A percentile compares a stretch with the other conserved stretches of the same genome.
Evolutionary conservation across 2,329 filamentous ascomycete genomes (phyloP).

Genomic region (Cladophialophora exuberans): DNA sequence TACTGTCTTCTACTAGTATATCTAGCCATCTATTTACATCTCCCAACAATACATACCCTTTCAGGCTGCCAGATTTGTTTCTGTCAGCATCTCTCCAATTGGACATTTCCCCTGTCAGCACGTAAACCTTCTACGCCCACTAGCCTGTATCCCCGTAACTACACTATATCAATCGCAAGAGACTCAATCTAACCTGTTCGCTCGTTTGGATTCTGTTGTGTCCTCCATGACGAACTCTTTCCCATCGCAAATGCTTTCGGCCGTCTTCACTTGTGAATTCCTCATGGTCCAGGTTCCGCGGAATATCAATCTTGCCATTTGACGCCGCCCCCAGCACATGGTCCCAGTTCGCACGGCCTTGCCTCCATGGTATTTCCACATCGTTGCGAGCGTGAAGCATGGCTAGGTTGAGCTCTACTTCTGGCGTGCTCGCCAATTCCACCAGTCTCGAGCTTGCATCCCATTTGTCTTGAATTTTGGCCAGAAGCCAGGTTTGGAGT

Average conservation of each 20-base stretch:
- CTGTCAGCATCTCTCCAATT: constrained; percentile 2
- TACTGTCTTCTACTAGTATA: too few relatives aligned
- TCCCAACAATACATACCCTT: too few relatives aligned
- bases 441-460: constrained; percentile 68
- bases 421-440: constrained; percentile 58
- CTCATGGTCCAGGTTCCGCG: constrained; percentile 25
- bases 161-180: constrained; percentile 20
- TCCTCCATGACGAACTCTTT: constrained; percentile 48
- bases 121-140: neutral
- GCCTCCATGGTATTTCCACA: constrained; percentile 73
- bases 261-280: constrained; percentile 34
- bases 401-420: constrained; percentile 63
- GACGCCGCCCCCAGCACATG: constrained; percentile 37
- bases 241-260: constrained; percentile 47
- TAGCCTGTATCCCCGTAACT: constrained; percentile 7
- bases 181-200: constrained; percentile 30
- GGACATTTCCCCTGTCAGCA: too few relatives aligned
- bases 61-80: neutral
- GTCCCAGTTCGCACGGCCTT: constrained; percentile 46
- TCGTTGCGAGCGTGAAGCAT: constrained; percentile 83
- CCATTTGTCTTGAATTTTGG: constrained; percentile 79
- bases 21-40: too few relatives aligned
- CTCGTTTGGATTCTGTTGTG: constrained; percentile 32
- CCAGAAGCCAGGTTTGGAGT: constrained; percentile 63
- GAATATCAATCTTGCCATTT: constrained; percentile 11